Conservation (phyloP, 2,329 filamentous ascomycete species). For the Pseudocercospora pini-densiflorae region DNA sequence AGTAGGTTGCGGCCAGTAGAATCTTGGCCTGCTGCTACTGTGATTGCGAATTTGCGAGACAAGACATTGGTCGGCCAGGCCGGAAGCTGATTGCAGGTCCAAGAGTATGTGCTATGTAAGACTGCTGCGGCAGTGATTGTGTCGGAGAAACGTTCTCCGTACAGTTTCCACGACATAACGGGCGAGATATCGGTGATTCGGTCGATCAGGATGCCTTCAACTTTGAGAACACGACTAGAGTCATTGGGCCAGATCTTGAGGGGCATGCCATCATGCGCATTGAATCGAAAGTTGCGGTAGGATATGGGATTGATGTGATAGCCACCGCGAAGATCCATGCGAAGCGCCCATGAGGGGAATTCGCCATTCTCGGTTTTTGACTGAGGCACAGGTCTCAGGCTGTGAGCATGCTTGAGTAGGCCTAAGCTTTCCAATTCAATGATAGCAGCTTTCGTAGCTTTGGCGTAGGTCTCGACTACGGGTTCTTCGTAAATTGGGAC, state of each 20-base stretch:
- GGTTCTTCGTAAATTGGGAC: constrained; percentile 20
- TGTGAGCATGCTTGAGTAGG: constrained; percentile 17
- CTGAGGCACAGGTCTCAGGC: constrained; percentile 12
- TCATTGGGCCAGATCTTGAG: constrained; percentile 18
- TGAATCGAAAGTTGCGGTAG: constrained; percentile 19
- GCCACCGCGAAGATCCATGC: constrained; percentile 12
- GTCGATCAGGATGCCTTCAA: constrained; percentile 13
- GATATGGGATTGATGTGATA: constrained; percentile 21
- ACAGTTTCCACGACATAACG: constrained; percentile 15
- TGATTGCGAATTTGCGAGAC: constrained; percentile 13
- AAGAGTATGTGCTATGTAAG: constrained; percentile 11
- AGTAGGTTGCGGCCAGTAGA: constrained; percentile 6
- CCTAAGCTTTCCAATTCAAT: constrained; percentile 9
- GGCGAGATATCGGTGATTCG: constrained; percentile 12
- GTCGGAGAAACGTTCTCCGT: constrained; percentile 13
- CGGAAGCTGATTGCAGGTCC: constrained; percentile 9
- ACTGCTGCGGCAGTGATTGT: constrained; percentile 15
- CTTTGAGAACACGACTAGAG: constrained; percentile 14
- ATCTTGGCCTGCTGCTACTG: constrained; percentile 15
- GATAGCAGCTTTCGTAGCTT: constrained; percentile 20
- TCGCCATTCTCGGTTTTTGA: constrained; percentile 5
- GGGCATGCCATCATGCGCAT: constrained; percentile 14
- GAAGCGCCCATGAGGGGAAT: constrained; percentile 17
- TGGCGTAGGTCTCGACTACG: constrained; percentile 17
- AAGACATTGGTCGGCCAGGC: constrained; percentile 4